A percentile compares a stretch with the other conserved stretches of the same genome.
phyloP scores from a whole-genome alignment of 1,139 yeast species.

The Candida sanyaensis region DNA sequence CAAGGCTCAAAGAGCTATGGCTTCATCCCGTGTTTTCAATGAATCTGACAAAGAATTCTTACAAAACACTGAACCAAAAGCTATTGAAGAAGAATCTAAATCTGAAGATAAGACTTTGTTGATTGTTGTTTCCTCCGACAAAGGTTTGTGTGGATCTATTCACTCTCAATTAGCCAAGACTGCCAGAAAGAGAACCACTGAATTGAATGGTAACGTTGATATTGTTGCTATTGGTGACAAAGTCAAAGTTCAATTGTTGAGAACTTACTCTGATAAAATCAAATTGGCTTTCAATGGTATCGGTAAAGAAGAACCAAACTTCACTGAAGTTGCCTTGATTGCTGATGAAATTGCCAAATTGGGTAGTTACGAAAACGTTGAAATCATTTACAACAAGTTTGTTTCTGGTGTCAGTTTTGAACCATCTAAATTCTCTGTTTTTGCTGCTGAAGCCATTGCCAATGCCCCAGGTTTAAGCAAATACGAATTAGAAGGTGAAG shows the following conservation, averaged over 20 bases:
- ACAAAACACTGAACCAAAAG: conserved; percentile 77
- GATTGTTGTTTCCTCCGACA: conserved; percentile 91
- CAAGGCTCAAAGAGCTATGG: conserved; percentile 96
- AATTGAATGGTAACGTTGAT: conserved; percentile 69
- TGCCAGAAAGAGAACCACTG: conserved; percentile 66
- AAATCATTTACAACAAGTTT: conserved; percentile 85
- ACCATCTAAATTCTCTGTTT: conserved; percentile 72
- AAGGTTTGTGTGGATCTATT: conserved; percentile 98
- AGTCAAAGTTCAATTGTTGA: conserved; percentile 80
- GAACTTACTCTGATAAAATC: conserved; percentile 74
- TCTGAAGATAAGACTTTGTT: conserved; percentile 57
- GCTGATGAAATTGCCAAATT: conserved; percentile 78
- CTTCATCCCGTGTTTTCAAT: conserved; percentile 83
- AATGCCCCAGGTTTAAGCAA: conserved; percentile 84
- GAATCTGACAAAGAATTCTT: conserved; percentile 78
- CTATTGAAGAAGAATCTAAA: conserved; percentile 49
- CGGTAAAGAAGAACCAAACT: conserved; percentile 97
- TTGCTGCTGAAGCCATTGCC: conserved; percentile 71
- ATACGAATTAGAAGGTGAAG: conserved; percentile 82
- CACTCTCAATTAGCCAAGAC: conserved; percentile 93
- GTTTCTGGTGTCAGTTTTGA: conserved; percentile 87
- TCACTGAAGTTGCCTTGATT: conserved; percentile 84
- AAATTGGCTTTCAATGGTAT: conserved; percentile 83
- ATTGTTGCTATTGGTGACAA: conserved; percentile 93
- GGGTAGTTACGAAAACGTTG: conserved; percentile 73